A percentile compares a stretch with the other conserved stretches of the same genome.
Conservation (phyloP, 768 basidiomycete genomes). For the Termitomyces sp. region DNA sequence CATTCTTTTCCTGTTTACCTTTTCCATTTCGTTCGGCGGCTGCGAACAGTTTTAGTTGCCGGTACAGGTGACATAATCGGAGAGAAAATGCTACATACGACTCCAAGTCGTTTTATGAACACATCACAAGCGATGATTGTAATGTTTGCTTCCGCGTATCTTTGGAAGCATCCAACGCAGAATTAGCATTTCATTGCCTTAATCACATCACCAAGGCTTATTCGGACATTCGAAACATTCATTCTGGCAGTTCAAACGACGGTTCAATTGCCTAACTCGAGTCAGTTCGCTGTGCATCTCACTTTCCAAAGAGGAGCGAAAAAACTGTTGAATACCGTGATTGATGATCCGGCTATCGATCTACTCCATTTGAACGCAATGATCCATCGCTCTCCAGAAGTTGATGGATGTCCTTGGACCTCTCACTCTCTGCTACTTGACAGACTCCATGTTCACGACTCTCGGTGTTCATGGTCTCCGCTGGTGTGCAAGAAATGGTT, state of each 20-base stretch:
- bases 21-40: background rate
- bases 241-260: background rate
- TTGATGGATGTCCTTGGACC: background rate
- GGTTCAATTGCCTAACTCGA: background rate
- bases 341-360: background rate
- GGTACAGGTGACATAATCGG: background rate
- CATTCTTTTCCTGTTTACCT: background rate
- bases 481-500: background rate
- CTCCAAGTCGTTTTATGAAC: slow-evolving; percentile 7
- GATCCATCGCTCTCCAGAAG: background rate
- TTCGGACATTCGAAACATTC: background rate
- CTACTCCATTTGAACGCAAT: background rate
- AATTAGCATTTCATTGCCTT: background rate
- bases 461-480: background rate
- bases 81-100: background rate
- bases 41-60: background rate
- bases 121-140: background rate
- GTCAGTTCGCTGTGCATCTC: background rate
- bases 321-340: background rate
- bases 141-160: background rate
- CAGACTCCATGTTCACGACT: background rate
- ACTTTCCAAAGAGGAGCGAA: background rate
- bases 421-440: background rate
- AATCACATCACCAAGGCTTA: background rate
- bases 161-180: background rate